Base-by-base conservation (phyloP, 2,329 filamentous ascomycete genomes). In the Dendryphion nanum region DNA sequence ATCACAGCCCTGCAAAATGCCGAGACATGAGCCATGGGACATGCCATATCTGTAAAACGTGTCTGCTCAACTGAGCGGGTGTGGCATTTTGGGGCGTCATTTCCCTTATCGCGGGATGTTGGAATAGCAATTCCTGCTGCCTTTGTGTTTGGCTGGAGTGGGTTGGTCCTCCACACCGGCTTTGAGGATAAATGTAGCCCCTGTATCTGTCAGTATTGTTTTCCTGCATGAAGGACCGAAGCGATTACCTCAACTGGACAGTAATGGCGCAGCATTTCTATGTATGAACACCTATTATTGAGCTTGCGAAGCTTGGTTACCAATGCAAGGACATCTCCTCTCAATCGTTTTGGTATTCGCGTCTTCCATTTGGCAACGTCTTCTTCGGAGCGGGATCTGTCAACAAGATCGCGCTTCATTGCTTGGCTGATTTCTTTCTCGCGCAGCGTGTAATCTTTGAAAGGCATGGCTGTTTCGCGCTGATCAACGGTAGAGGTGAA, bases 1-100 rank as follows among this genome's bases (percentile, higher is more conserved):
- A 96, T 58, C 1, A 84, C 82, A 3, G 88, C 85, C 55, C 85
- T 85, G 61, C 89, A 95, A 57, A 95, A 97, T 1, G 87, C 84
- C 4, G 90, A 95, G 2, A 97, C 86, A 33, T 81, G 76, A 1
- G 81, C 69, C 3, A 70, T 48, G 0, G 86, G 78, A 13, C 82
- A 88, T 2, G 89, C 84, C 49, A 86, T 68, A 15, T 85, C 78
- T 21, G 82, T 80, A 30, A 93, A 68, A 10, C 56, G 57, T 5
- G 47, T 47, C 38, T 61, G 42, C 38, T 56, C 48, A 19, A 51
- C 42, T 6, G 46, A 42, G 37, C 26, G 33, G 13, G 26, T 21
- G 29, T 41, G 38, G n/a, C 34, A 28, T 8, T 40, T 32, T 6
- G 19, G 13, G 13, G 18, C 26, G n/a, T 20, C 8, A 14, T 37